Evolutionary conservation across 2,329 filamentous ascomycete genomes (phyloP), one percentile per base, ranked within the genome.

Genomic region (Ceratocystis cacaofunesta): DNA sequence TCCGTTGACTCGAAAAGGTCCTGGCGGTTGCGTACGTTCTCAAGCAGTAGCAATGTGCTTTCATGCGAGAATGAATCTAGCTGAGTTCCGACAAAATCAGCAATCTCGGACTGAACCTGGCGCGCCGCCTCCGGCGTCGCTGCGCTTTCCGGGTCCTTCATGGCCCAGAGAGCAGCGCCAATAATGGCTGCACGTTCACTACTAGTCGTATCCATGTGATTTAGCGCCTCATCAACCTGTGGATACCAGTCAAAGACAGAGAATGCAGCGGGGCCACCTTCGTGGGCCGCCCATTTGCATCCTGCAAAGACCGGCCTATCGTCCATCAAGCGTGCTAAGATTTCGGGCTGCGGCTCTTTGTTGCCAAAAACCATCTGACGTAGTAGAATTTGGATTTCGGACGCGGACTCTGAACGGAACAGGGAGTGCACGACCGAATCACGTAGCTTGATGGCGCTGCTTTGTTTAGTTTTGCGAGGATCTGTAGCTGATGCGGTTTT

Each of bases 211-310:
- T 58, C 57, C 57, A 65, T 58, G 15, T 50, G 7, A 5, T 57
- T 15, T 10, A 67, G 44, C 30, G 62, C 66, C 17, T 64, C 43
- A 4, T 61, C 64, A 15, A 65, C 25, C n/a, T 61, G 22, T 10
- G 64, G 46, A 44, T 67, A 67, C 66, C 66, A 67, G 61, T 67
- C 66, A 50, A 44, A 30, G 5, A 67, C 61, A 17, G 36, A 32
- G n/a, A 43, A 67, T 36, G 30, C 32, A 10, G 64, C 66, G 1
- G 57, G 55, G 3, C 66, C 66, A 1, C 28, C 50, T 43, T 66
- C 63, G 17, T 44, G 41, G 5, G 15, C 62, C 7, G 58, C 62
- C 66, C 66, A 67, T n/a, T 52, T 50, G 8, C 52, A 58, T 2
- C 17, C 63, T 25, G 63, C 32, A 41, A 64, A 64, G 12, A 8